Conservation (phyloP, 1,284 basidiomycete genomes). For the Jaminaea rosea region DNA sequence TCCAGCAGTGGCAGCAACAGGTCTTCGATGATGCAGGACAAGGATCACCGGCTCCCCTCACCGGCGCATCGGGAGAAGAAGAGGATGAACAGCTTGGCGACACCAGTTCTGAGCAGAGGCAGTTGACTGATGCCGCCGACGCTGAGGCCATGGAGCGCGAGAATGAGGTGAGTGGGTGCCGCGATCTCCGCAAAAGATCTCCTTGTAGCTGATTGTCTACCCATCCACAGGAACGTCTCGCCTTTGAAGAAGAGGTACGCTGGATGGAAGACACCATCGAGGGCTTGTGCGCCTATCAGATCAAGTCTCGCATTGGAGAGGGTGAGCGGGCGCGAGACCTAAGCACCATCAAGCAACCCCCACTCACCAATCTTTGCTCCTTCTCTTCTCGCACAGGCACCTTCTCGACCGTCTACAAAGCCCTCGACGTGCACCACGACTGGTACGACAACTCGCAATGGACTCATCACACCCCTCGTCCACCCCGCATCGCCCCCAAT, state of each 20-base stretch:
- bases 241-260: slow-evolving; percentile 42
- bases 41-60: too few relatives aligned
- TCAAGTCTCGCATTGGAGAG: slow-evolving; percentile 86
- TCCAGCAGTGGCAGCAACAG: too few relatives aligned
- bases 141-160: too few relatives aligned
- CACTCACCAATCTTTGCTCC: not conserved
- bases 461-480: slow-evolving; percentile 43
- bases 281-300: slow-evolving; percentile 58
- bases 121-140: too few relatives aligned
- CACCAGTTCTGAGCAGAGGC: too few relatives aligned
- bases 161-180: too few relatives aligned
- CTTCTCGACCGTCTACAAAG: slow-evolving; percentile 98
- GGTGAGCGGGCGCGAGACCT: slow-evolving; percentile 45
- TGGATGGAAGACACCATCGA: slow-evolving; percentile 70
- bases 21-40: too few relatives aligned
- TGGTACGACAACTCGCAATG: slow-evolving; percentile 72
- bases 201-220: too few relatives aligned
- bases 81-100: too few relatives aligned
- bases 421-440: slow-evolving; percentile 69
- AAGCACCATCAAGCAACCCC: not conserved
- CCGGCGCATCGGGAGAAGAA: too few relatives aligned
- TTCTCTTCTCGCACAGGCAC: slow-evolving; percentile 57
- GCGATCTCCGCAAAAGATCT: too few relatives aligned
- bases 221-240: too few relatives aligned
- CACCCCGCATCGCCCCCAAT: slow-evolving; percentile 2